Conservation (phyloP, 2,329 filamentous ascomycete genomes). For the Ophiognomonia clavigignenti-juglandacearum region DNA sequence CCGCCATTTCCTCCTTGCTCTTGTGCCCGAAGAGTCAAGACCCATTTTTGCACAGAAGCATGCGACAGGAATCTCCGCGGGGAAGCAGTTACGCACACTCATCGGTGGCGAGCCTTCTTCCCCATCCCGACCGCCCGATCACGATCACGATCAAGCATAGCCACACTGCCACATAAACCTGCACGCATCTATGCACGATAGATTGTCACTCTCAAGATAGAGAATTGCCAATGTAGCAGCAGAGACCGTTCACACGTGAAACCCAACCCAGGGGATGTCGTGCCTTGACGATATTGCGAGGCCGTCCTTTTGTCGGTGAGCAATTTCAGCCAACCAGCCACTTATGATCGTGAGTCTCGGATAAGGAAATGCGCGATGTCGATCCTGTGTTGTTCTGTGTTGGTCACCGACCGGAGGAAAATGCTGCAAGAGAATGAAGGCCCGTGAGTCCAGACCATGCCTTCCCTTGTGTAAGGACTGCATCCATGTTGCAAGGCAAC, state of each 20-base stretch:
- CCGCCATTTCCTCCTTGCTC: neutral
- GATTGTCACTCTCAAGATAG: too few species aligned
- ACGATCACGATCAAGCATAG: too few species aligned
- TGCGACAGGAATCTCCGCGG: neutral
- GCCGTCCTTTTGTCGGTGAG: neutral
- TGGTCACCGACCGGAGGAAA: neutral
- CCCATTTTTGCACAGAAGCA: too few species aligned
- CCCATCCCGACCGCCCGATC: too few species aligned
- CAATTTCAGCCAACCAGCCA: neutral
- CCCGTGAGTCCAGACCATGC: neutral
- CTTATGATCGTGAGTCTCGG: constrained; percentile 5
- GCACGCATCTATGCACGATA: too few species aligned
- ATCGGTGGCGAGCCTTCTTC: neutral
- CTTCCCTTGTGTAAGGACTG: neutral
- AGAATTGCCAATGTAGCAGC: too few species aligned
- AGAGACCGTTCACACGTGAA: neutral
- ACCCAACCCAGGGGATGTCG: neutral
- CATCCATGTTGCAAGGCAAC: neutral
- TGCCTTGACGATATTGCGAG: neutral
- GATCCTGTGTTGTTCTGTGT: constrained; percentile 8
- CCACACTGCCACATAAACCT: too few species aligned
- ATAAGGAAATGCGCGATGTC: constrained; percentile 7
- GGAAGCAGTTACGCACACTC: neutral
- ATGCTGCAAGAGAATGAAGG: neutral
- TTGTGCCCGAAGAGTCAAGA: too few species aligned